Base-by-base conservation (phyloP, 768 basidiomycete genomes). In the Pleurotus citrinopileatus region DNA sequence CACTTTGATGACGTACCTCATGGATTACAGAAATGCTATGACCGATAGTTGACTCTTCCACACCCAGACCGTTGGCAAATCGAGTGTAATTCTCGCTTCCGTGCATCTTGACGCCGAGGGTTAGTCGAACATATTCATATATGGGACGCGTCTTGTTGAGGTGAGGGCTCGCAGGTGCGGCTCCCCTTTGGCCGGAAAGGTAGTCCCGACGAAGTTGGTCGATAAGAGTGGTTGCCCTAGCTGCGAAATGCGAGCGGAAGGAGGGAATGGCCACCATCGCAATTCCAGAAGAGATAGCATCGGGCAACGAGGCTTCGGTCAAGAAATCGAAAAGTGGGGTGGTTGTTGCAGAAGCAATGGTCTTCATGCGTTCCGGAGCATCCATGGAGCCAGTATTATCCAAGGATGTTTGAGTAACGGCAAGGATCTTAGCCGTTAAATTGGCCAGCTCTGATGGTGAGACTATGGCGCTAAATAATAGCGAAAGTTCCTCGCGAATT, bases 331-430 rank as follows among this genome's bases (percentile, higher is more conserved):
- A 60, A 53, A 80, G 74, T 2, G 78, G 67, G 1, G 80, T 73
- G 4, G 82, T 76, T 2, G 75, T 75, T 7, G 86, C 78, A n/a
- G 76, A 73, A 2, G 84, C 83, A 32, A 83, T 78, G 51, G 74
- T 76, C 44, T 67, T 69, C 86, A 93, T 89, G 53, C 88, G 81
- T 20, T 81, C 79, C 2, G 57, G 69, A 28, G 80, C 82, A 66
- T 93, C 91, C 82, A 91, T 87, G 22, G 77, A 77, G 27, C 80
- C 82, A 6, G 85, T 83, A 48, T 74, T 75, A 61, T 92, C 88
- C 50, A 91, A 77, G 1, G 80, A 70, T n/a, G 72, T 70, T 15
- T 71, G 63, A 63, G 89, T 75, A 6, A 68, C 68, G 7, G 58
- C 55, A 48, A 74, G 61, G 28, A 87, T 57, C 52, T 72, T 70